Percentiles rank a stretch among this genome's conserved stretches.
phyloP scores from a whole-genome alignment of 2,329 filamentous ascomycete species.

The Zalaria obscura region DNA sequence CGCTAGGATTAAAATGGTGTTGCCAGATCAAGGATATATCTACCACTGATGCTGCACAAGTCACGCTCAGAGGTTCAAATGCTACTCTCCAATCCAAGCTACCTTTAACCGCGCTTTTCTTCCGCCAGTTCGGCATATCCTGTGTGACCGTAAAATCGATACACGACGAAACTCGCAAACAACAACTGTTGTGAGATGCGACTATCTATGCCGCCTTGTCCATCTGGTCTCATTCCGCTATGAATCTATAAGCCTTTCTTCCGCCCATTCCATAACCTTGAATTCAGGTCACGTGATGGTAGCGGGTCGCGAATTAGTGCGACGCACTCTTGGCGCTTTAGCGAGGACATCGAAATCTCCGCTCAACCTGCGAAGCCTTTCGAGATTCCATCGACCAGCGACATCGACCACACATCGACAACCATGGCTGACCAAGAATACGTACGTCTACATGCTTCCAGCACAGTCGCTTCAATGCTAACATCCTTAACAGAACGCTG shows the following conservation, averaged over 20 bases:
- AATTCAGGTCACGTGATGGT: background rate
- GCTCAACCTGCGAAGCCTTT: background rate
- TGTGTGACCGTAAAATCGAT: too few relatives aligned
- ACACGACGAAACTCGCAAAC: too few relatives aligned
- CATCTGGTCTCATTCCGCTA: too few relatives aligned
- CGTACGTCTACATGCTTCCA: slow-evolving; percentile 44
- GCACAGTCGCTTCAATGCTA: slow-evolving; percentile 19
- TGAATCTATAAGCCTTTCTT: too few relatives aligned
- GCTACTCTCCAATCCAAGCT: background rate
- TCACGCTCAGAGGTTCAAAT: background rate
- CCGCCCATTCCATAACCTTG: too few relatives aligned
- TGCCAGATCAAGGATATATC: too few relatives aligned
- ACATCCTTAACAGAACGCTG: slow-evolving; percentile 57
- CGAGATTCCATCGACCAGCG: slow-evolving; percentile 2
- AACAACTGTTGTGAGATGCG: too few relatives aligned
- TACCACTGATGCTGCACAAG: too few relatives aligned
- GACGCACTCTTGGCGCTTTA: too few relatives aligned
- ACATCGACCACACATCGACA: slow-evolving; percentile 19
- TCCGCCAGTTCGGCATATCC: too few relatives aligned
- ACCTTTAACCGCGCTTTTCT: background rate
- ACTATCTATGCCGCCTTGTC: too few relatives aligned
- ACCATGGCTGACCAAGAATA: slow-evolving; percentile 78
- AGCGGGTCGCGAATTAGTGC: background rate
- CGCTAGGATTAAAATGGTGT: too few relatives aligned
- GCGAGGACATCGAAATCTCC: background rate